Base-by-base conservation (phyloP, 2,329 filamentous ascomycete species). In the Escovopsis sp. region DNA sequence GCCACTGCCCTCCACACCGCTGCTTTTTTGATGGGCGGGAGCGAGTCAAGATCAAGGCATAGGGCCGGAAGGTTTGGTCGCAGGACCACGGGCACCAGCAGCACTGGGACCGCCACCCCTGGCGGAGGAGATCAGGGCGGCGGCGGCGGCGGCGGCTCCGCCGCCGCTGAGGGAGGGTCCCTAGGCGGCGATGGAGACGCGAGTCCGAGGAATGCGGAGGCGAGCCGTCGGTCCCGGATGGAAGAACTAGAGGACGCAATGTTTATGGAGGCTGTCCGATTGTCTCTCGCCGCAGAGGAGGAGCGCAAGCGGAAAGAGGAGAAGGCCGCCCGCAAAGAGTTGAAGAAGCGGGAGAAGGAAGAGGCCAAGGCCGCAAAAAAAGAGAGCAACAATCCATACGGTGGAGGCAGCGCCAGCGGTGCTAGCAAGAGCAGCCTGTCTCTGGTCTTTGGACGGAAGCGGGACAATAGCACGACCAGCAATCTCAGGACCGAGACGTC, bases 211-310 rank as follows among this genome's bases (percentile, higher is more conserved):
- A 49, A 45, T 33, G 40, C 49, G 3, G 51, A 52, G 9, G 52
- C 51, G 12, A 53, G 53, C 43, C 54, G 67, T 45, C 60, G 69
- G 38, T 59, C 57, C 43, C 72, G 85, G 28, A 77, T 93, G 56
- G 85, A 93, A 19, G 88, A 96, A 51, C 71, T 96, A 0, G 91
- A 98, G 58, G 89, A 94, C 39, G 84, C 98, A 68, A 98, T 98
- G 91, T 87, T 96, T 69, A 86, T 91, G 71, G 91, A 98, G 59
- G 91, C 91, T 0, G 93, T 98, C 39, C 73, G 91, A 34, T 62
- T 94, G 28, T 94, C 87, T 39, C 68, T 98, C n/a, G 87, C 83
- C 0, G 81, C 85, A 1, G 91, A 98, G 58, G 89, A 96, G 54
- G 89, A 96, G 36, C 75, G 89, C n/a, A 83, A 86, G 51, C 81